Percentiles rank a stretch among this genome's conserved stretches.
phyloP scores from a whole-genome alignment of 768 basidiomycete genomes.

The Naganishia antarctica region DNA sequence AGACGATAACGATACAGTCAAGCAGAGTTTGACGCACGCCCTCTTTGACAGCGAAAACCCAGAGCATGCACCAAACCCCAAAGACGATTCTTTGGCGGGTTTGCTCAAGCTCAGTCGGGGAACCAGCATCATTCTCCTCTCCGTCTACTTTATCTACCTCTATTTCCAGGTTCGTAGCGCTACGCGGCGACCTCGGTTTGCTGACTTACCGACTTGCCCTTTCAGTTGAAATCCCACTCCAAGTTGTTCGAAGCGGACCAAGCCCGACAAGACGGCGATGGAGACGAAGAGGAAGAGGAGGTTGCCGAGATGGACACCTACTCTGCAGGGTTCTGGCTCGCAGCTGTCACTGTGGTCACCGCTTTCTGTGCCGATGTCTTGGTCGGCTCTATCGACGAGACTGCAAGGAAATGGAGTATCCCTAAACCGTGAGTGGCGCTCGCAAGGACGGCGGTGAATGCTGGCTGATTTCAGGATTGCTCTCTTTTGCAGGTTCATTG shows the following conservation, averaged over 20 bases:
- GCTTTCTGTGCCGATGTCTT: constrained; percentile 83
- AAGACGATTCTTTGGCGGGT: constrained; percentile 51
- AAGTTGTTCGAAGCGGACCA: constrained; percentile 57
- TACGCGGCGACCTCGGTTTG: constrained; percentile 12
- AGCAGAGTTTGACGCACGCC: too few species aligned
- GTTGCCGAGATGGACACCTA: constrained; percentile 64
- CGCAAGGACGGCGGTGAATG: neutral
- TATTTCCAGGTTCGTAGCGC: constrained; percentile 71
- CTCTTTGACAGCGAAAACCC: constrained; percentile 30
- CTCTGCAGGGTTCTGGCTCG: constrained; percentile 62
- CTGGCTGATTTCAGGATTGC: constrained; percentile 7
- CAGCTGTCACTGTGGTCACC: constrained; percentile 71
- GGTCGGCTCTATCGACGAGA: constrained; percentile 87
- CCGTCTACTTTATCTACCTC: constrained; percentile 59
- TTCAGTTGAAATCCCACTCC: constrained; percentile 66
- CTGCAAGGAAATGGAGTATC: constrained; percentile 70
- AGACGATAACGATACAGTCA: neutral
- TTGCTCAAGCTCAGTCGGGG: constrained; percentile 72
- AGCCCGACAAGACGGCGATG: constrained; percentile 42
- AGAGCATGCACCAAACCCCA: constrained; percentile 37
- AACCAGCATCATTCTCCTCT: constrained; percentile 68
- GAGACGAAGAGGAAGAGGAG: constrained; percentile 52
- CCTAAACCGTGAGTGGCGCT: constrained; percentile 48
- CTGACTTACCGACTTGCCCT: neutral
- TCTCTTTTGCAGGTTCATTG: constrained; percentile 28